Conservation (phyloP, 345 rosid species). For the Arabis hirsuta region DNA sequence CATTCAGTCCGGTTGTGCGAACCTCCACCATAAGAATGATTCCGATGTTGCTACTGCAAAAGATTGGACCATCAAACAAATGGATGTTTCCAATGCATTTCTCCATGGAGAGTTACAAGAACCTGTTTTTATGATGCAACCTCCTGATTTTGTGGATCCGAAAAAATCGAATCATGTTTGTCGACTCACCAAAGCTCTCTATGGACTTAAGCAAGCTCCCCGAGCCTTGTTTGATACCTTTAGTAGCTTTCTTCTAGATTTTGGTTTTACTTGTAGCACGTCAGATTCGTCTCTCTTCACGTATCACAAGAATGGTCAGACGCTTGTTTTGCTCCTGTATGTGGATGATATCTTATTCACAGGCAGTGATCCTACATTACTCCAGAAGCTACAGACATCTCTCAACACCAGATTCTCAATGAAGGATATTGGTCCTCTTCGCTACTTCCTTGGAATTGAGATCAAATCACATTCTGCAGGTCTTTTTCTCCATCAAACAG, state of each 20-base stretch:
- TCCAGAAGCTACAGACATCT: background rate
- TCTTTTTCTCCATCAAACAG: too few species aligned
- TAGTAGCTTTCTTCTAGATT: too few species aligned
- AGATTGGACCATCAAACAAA: background rate
- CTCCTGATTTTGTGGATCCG: too few species aligned
- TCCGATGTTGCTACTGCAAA: background rate
- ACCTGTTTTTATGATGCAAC: too few species aligned
- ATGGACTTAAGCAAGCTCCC: too few species aligned
- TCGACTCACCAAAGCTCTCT: background rate
- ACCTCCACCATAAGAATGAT: background rate
- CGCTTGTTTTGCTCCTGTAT: too few species aligned
- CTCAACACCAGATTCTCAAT: background rate
- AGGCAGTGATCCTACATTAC: background rate
- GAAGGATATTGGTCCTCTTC: background rate
- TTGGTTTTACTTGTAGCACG: too few species aligned
- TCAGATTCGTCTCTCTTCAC: too few species aligned
- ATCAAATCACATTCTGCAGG: too few species aligned
- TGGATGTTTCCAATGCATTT: background rate
- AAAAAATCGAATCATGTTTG: background rate
- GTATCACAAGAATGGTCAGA: too few species aligned
- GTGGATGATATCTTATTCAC: background rate
- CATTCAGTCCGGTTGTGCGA: background rate
- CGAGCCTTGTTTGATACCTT: too few species aligned
- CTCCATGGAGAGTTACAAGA: too few species aligned
- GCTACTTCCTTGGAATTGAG: background rate